These are phyloP conservation scores for Kazachstania bromeliacearum DNA, from an alignment of 805 yeast genomes.

Conservation along the genomic window DNA sequence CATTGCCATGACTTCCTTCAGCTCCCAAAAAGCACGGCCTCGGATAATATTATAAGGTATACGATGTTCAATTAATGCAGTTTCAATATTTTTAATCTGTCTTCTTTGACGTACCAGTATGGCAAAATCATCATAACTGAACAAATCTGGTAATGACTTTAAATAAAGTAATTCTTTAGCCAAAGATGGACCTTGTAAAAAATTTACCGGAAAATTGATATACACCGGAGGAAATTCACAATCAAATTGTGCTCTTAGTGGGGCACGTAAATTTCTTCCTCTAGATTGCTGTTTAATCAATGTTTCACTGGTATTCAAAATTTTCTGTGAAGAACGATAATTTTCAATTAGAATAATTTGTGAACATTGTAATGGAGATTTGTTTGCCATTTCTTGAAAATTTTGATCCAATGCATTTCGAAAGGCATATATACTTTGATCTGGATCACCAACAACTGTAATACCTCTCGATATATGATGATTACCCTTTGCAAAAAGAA, in stretches of 20 bases:
- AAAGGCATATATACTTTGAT: slow-evolving; percentile 87
- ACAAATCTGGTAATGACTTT: slow-evolving; percentile 36
- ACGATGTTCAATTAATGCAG: slow-evolving; percentile 41
- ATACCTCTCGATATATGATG: slow-evolving; percentile 40
- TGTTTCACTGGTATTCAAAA: slow-evolving; percentile 53
- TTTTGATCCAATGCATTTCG: slow-evolving; percentile 68
- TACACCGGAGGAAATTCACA: slow-evolving; percentile 40
- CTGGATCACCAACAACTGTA: slow-evolving; percentile 93
- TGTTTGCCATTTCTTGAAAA: slow-evolving; percentile 45
- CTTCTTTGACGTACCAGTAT: slow-evolving; percentile 58
- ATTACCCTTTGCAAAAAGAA: slow-evolving; percentile 38
- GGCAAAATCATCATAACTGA: slow-evolving; percentile 54
- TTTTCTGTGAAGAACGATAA: slow-evolving; percentile 68
- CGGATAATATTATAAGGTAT: slow-evolving; percentile 62
- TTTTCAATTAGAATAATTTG: slow-evolving; percentile 50
- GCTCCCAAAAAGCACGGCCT: slow-evolving; percentile 75
- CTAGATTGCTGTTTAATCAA: slow-evolving; percentile 51
- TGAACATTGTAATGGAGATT: slow-evolving; percentile 28
- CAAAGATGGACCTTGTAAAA: slow-evolving; percentile 50
- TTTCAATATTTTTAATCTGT: slow-evolving; percentile 56
- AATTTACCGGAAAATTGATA: slow-evolving; percentile 32
- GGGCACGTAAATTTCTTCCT: slow-evolving; percentile 32
- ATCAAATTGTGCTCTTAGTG: slow-evolving; percentile 39
- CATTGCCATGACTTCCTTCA: slow-evolving; percentile 54
- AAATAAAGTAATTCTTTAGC: slow-evolving; percentile 46